phyloP scores from a whole-genome alignment of 164 flowering plant genomes.

The Tinospora cordifolia region DNA sequence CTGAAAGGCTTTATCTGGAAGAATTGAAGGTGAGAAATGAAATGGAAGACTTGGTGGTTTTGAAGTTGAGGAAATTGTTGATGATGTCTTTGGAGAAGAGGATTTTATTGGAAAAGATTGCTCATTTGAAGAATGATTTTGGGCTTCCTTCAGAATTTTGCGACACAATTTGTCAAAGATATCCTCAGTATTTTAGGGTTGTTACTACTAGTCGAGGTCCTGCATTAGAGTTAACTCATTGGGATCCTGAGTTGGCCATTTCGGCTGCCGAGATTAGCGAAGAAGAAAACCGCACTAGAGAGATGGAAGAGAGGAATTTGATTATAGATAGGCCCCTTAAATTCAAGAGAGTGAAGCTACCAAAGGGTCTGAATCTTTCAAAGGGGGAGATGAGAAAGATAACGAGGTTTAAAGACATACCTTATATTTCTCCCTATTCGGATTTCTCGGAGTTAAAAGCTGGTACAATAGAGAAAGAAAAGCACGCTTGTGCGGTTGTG shows the following conservation, averaged over 20 bases:
- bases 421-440: constrained; percentile 78
- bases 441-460: constrained; percentile 62
- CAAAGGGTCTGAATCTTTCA: constrained; percentile 78
- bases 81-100: constrained; percentile 92
- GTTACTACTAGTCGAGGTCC: constrained; percentile 71
- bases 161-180: constrained; percentile 64
- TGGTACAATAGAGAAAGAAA: constrained; percentile 73
- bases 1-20: constrained; percentile 73
- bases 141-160: constrained; percentile 81
- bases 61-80: constrained; percentile 76
- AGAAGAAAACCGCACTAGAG: constrained; percentile 53
- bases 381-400: constrained; percentile 74
- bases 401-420: constrained; percentile 56
- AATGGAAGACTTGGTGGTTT: constrained; percentile 66
- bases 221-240: constrained; percentile 74
- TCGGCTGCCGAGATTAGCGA: constrained; percentile 75
- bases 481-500: constrained; percentile 84
- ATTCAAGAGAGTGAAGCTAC: constrained; percentile 75
- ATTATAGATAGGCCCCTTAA: constrained; percentile 76
- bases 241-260: constrained; percentile 91
- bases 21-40: constrained; percentile 69
- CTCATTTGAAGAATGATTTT: constrained; percentile 70
- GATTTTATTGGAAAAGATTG: constrained; percentile 72
- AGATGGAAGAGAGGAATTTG: constrained; percentile 56
- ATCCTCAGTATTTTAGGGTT: constrained; percentile 82